Conservation (phyloP, 2,329 filamentous ascomycete genomes). For the Dactylellina haptotyla region DNA sequence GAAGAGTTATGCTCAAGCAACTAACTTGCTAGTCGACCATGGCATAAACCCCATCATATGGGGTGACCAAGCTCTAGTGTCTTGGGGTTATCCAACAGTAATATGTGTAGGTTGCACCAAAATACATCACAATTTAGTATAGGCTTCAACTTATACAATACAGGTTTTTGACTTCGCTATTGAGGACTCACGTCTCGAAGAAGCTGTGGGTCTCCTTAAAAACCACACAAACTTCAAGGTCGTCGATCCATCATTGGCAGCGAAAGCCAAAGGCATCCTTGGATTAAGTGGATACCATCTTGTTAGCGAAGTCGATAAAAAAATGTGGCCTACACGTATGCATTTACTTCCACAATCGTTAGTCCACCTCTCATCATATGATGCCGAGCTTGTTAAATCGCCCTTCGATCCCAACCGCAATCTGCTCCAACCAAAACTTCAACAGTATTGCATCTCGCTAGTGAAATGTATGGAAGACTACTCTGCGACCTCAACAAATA, state of each 20-base stretch:
- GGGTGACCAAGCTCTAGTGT: conserved; percentile 41
- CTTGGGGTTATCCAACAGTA: conserved; percentile 28
- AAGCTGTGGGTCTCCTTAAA: conserved; percentile 17
- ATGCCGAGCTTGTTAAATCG: conserved; percentile 20
- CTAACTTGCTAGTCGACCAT: conserved; percentile 36
- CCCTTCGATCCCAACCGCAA: conserved; percentile 44
- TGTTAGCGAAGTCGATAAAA: conserved; percentile 8
- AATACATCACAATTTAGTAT: not conserved
- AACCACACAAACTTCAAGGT: conserved; percentile 18
- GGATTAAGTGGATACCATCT: conserved; percentile 31
- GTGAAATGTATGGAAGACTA: conserved; percentile 39
- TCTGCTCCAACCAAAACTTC: conserved; percentile 17
- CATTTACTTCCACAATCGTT: conserved; percentile 31
- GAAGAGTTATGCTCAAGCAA: conserved; percentile 28
- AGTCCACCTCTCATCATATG: conserved; percentile 18
- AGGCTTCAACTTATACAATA: not conserved
- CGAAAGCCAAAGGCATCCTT: conserved; percentile 22
- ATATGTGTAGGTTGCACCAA: conserved; percentile 16
- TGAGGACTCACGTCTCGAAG: conserved; percentile 33
- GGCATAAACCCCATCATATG: conserved; percentile 29
- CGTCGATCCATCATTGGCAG: conserved; percentile 23
- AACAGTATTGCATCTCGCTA: conserved; percentile 25
- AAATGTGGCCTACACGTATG: not conserved
- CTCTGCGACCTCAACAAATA: conserved; percentile 4
- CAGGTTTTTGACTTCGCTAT: conserved; percentile 39